Evolutionary conservation across 2,329 filamentous ascomycete genomes (phyloP).

Genomic region (Cytospora chrysosperma): DNA sequence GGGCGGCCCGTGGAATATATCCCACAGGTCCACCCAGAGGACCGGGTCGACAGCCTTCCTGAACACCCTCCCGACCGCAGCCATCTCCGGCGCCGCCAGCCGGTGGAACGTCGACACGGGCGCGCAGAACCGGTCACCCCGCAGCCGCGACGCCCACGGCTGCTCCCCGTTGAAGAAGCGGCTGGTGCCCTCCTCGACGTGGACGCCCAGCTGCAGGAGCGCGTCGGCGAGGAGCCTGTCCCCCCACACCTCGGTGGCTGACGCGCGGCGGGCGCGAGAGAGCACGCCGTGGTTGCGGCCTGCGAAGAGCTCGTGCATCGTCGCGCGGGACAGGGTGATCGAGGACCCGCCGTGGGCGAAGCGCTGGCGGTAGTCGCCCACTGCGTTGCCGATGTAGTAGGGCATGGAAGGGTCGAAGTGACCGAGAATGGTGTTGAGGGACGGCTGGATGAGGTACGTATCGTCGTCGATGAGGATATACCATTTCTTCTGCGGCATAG

Average conservation of each 20-base stretch:
- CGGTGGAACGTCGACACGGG: conserved; percentile 56
- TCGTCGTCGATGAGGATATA: conserved; percentile 59
- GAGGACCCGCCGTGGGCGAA: conserved; percentile 59
- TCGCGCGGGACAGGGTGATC: conserved; percentile 50
- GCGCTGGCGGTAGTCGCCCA: conserved; percentile 54
- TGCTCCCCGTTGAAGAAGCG: conserved; percentile 56
- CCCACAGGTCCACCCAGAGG: conserved; percentile 51
- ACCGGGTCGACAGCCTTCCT: conserved; percentile 39
- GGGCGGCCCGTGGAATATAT: conserved; percentile 40
- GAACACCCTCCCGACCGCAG: conserved; percentile 42
- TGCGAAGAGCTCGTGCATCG: conserved; percentile 46
- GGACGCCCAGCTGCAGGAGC: conserved; percentile 51
- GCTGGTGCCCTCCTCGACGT: conserved; percentile 53
- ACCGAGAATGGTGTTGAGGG: conserved; percentile 46
- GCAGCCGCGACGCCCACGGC: conserved; percentile 48
- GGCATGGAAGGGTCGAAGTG: conserved; percentile 48
- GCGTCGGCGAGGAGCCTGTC: conserved; percentile 55
- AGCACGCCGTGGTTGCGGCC: conserved; percentile 39
- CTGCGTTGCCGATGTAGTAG: conserved; percentile 55
- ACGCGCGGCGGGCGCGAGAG: conserved; percentile 44
- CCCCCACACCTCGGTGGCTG: conserved; percentile 52
- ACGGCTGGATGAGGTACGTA: conserved; percentile 52
- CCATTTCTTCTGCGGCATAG: conserved; percentile 56
- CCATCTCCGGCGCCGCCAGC: conserved; percentile 47
- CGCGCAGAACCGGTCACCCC: conserved; percentile 49